A percentile compares a stretch with the other conserved stretches of the same genome.
Evolutionary conservation across 75 land plant species (phyloP).

Genomic region (Ceratopteris richardii): DNA sequence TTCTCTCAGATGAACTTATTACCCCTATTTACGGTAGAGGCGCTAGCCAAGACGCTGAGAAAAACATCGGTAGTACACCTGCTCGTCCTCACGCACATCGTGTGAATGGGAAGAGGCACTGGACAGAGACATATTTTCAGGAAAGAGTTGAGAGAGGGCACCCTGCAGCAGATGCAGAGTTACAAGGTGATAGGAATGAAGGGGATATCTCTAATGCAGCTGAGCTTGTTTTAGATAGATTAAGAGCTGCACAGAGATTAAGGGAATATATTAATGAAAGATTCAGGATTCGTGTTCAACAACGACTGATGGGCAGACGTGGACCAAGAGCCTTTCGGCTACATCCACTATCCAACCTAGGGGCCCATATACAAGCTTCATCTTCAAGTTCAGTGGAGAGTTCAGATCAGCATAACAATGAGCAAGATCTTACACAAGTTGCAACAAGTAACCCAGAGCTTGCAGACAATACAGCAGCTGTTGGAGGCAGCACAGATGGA

Average conservation of each 20-base stretch:
- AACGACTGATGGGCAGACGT: constrained; percentile 1
- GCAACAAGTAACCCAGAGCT: not conserved
- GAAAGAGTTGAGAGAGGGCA: not conserved
- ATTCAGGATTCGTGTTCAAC: not conserved
- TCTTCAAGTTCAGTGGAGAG: not conserved
- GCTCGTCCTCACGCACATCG: constrained; percentile 5
- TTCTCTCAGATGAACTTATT: constrained; percentile 38
- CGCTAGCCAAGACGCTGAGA: not conserved
- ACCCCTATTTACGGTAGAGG: constrained; percentile 85
- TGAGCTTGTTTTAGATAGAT: not conserved
- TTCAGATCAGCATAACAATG: not conserved
- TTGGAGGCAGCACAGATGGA: constrained; percentile 2
- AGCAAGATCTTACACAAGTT: not conserved
- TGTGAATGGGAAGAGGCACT: constrained; percentile 1
- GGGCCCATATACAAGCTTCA: not conserved
- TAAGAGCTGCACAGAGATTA: constrained; percentile 4
- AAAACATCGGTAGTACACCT: not conserved
- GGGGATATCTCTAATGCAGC: not conserved
- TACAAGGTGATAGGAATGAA: not conserved
- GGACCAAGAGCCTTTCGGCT: not conserved
- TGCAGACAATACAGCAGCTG: not conserved
- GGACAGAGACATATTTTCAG: not conserved
- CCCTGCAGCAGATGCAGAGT: not conserved
- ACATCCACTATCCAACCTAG: not conserved
- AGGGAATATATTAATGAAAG: constrained; percentile 3